Evolutionary conservation across 805 yeast species (phyloP).

Genomic region (Kluyveromyces nonfermentans): DNA sequence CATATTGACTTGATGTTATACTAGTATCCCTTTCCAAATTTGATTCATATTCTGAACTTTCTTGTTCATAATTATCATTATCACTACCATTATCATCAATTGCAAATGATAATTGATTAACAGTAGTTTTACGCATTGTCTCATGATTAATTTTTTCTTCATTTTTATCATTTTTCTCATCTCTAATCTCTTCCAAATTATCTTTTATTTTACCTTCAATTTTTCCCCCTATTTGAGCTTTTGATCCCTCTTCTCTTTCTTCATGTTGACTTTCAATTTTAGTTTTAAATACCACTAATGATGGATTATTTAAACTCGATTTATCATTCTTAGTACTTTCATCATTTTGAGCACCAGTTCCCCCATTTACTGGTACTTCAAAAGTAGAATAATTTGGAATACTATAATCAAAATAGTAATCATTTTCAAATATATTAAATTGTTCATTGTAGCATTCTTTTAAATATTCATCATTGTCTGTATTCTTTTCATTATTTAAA

Average conservation of each 20-base stretch:
- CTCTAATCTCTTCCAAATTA: neutral
- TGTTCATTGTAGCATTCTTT: neutral
- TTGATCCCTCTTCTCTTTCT: neutral
- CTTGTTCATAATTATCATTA: neutral
- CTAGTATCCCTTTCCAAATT: neutral
- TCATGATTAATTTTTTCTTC: no score
- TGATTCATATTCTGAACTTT: neutral
- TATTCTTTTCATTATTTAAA: no score
- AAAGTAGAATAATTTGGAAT: neutral
- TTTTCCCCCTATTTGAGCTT: no score
- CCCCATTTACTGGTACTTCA: neutral
- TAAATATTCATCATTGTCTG: neutral
- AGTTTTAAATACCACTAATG: neutral
- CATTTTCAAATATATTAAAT: conserved; percentile 2
- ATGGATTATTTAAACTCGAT: neutral
- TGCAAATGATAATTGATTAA: neutral
- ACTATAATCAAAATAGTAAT: neutral
- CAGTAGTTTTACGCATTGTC: neutral
- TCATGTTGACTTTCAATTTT: neutral
- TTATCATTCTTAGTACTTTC: neutral
- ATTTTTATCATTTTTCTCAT: no score
- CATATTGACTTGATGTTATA: neutral
- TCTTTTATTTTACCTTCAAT: no score
- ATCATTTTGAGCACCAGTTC: neutral
- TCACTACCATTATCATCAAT: neutral